phyloP scores from a whole-genome alignment of 2,329 filamentous ascomycete species.

The Aspergillus aculeatinus region DNA sequence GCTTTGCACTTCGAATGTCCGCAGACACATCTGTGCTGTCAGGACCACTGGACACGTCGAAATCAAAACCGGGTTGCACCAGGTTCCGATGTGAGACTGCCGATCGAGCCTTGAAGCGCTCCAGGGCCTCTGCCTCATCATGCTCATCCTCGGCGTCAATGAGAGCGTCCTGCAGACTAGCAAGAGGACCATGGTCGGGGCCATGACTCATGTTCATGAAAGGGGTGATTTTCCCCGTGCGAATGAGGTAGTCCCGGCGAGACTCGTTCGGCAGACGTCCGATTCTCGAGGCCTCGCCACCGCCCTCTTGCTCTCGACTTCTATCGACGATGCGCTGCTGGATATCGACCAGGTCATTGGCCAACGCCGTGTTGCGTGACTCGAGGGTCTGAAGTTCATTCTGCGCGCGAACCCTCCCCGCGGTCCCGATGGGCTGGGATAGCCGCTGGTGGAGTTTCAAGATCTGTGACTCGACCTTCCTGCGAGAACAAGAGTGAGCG shows the following conservation, averaged over 20 bases:
- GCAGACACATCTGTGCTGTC: constrained; percentile 26
- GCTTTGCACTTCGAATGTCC: constrained; percentile 31
- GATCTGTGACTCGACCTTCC: constrained; percentile 66
- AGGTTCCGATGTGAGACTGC: constrained; percentile 70
- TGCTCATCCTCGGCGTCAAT: constrained; percentile 76
- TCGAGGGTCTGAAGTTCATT: constrained; percentile 65
- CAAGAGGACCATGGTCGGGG: constrained; percentile 58
- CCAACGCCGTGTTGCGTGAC: constrained; percentile 62
- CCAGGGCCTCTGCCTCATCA: constrained; percentile 51
- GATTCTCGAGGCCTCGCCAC: constrained; percentile 44
- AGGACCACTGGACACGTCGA: constrained; percentile 43
- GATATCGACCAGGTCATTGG: constrained; percentile 76
- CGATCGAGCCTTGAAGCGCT: constrained; percentile 37
- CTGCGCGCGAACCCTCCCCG: constrained; percentile 47
- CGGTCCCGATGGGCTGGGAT: constrained; percentile 54
- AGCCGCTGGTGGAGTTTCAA: constrained; percentile 59
- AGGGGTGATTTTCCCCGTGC: constrained; percentile 95
- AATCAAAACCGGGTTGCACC: constrained; percentile 69
- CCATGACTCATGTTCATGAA: constrained; percentile 76
- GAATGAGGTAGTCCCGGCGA: constrained; percentile 83
- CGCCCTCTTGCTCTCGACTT: constrained; percentile 56
- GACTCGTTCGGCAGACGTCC: constrained; percentile 73
- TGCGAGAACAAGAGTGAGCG: constrained; percentile 22
- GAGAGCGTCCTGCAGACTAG: constrained; percentile 72
- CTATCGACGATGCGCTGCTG: constrained; percentile 76